Evolutionary conservation across 179 eudicot species (phyloP).

Genomic region (Monotropa hypopitys): DNA sequence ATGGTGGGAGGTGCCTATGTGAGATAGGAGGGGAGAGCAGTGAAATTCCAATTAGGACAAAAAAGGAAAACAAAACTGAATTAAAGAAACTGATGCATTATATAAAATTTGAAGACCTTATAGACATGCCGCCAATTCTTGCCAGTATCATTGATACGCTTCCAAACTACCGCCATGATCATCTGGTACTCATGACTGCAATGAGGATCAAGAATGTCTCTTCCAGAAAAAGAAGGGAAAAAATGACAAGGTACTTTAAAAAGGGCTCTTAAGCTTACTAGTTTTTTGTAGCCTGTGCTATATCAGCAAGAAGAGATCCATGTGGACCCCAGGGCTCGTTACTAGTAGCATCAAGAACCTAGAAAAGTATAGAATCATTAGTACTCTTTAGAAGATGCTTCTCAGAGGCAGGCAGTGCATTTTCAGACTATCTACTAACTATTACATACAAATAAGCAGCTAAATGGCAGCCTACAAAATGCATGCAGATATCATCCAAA

Average conservation of each 20-base stretch:
- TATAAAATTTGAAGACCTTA: conserved; percentile 40
- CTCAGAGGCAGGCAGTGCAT: background rate
- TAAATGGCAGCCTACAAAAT: background rate
- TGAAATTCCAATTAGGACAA: background rate
- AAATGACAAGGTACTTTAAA: background rate
- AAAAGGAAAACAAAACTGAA: background rate
- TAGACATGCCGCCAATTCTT: conserved; percentile 98
- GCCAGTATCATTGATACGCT: conserved; percentile 84
- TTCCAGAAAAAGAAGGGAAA: background rate
- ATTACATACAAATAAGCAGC: background rate
- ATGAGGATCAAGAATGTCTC: conserved; percentile 7
- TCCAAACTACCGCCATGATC: conserved; percentile 87
- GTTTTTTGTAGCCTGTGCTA: conserved; percentile 85
- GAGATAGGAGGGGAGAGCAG: background rate
- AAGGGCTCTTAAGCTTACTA: conserved; percentile 39
- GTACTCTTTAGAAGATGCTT: background rate
- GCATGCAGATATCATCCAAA: background rate
- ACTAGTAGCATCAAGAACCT: conserved; percentile 78
- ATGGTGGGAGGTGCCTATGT: background rate
- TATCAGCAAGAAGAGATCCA: conserved; percentile 89
- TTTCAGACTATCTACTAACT: background rate
- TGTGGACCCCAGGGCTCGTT: conserved; percentile 99
- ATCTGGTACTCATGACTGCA: conserved; percentile 89
- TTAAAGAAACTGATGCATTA: background rate
- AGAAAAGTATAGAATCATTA: conserved; percentile 7